Evolutionary conservation across 495 filamentous ascomycete species (phyloP).

Genomic region (Chaetomidium leptoderma): DNA sequence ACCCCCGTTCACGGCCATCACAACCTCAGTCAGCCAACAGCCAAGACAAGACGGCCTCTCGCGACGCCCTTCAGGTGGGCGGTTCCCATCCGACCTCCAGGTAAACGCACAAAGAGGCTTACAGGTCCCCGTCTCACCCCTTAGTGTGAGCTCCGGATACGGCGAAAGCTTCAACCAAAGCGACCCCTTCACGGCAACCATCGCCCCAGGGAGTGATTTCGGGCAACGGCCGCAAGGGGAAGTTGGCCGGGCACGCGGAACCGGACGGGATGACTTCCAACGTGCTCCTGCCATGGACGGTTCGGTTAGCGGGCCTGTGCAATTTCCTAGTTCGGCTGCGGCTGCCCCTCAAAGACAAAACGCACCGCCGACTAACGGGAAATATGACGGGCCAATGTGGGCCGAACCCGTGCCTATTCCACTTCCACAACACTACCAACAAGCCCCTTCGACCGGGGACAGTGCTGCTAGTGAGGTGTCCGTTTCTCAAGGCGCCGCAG

Average conservation of each 20-base stretch:
- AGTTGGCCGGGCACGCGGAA: not conserved
- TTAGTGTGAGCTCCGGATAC: conserved; percentile 68
- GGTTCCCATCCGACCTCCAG: conserved; percentile 83
- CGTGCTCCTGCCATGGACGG: not conserved
- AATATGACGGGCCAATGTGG: not conserved
- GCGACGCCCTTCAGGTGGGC: conserved; percentile 74
- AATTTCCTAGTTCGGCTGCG: not conserved
- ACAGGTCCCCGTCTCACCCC: conserved; percentile 69
- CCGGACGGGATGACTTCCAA: not conserved
- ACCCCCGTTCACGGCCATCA: conserved; percentile 59
- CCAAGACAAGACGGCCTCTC: conserved; percentile 44
- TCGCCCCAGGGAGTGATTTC: conserved; percentile 48
- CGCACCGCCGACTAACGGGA: not conserved
- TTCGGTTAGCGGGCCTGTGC: not conserved
- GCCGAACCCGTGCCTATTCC: not conserved
- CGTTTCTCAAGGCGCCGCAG: not conserved
- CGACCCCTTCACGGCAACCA: conserved; percentile 52
- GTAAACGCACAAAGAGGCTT: conserved; percentile 66
- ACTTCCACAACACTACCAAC: conserved; percentile 2
- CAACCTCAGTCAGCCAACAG: conserved; percentile 45
- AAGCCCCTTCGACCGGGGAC: not conserved
- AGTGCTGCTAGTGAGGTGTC: not conserved
- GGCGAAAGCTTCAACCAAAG: conserved; percentile 48
- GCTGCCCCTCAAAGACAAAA: not conserved
- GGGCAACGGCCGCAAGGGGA: conserved; percentile 17